These are phyloP conservation scores for Alectoria sarmentosa DNA, from an alignment of 495 filamentous ascomycete species.

Conservation along the genomic window DNA sequence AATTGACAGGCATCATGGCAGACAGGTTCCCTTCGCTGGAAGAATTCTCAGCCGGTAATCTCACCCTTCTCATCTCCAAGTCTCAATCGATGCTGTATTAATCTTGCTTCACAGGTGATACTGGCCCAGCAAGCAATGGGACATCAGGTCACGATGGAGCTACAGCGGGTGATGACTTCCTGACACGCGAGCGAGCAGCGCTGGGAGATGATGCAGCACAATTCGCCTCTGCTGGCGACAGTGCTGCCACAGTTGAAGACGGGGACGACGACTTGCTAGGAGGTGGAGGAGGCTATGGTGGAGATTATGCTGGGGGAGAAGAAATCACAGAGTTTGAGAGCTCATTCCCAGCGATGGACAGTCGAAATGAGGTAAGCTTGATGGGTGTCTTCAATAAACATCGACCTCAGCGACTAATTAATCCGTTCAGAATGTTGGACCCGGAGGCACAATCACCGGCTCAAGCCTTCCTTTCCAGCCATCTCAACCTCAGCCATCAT, in stretches of 20 bases:
- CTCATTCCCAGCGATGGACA: conserved; percentile 79
- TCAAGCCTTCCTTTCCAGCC: conserved; percentile 67
- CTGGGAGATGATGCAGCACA: conserved; percentile 89
- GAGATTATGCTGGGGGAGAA: conserved; percentile 39
- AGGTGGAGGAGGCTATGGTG: conserved; percentile 42
- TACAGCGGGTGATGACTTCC: conserved; percentile 64
- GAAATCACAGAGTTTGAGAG: conserved; percentile 72
- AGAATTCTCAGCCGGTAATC: conserved; percentile 85
- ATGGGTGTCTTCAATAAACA: not conserved
- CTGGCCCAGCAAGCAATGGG: conserved; percentile 39
- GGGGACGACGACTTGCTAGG: conserved; percentile 67
- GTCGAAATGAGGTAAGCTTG: conserved; percentile 64
- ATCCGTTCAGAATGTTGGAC: conserved; percentile 62
- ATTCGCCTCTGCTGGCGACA: conserved; percentile 76
- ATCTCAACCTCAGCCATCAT: conserved; percentile 35
- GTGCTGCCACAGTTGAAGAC: conserved; percentile 43
- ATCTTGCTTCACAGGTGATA: conserved; percentile 44
- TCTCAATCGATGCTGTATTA: conserved; percentile 27
- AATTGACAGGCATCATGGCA: conserved; percentile 56
- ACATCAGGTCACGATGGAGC: conserved; percentile 37
- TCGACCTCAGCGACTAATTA: not conserved
- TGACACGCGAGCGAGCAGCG: conserved; percentile 77
- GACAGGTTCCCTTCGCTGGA: conserved; percentile 95
- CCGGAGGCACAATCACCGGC: conserved; percentile 83
- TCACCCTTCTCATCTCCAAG: conserved; percentile 8